Percentiles rank a stretch among this genome's conserved stretches.
phyloP scores from a whole-genome alignment of 129 eudicot species.

The Escallonia rubra region DNA sequence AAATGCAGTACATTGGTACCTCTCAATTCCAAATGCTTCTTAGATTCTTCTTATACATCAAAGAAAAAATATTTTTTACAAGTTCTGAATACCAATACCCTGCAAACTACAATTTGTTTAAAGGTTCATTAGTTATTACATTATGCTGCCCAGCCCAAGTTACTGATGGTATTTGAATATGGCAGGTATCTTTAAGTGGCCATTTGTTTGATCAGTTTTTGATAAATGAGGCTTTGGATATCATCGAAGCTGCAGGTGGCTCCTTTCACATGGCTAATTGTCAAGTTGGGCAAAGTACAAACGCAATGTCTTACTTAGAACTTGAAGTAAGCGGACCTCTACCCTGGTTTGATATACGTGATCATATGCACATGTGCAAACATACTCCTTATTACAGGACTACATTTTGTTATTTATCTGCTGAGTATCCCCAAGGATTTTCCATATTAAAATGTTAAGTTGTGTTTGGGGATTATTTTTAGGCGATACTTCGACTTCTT shows the following conservation, averaged over 20 bases:
- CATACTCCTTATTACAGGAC: too few relatives aligned
- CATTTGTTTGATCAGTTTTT: slow-evolving; percentile 91
- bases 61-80: not conserved
- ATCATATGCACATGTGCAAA: too few relatives aligned
- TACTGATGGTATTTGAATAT: slow-evolving; percentile 10
- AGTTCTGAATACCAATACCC: slow-evolving; percentile 2
- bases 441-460: too few relatives aligned
- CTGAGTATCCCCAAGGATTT: too few relatives aligned
- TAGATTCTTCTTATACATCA: not conserved
- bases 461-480: too few relatives aligned
- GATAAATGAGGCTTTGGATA: slow-evolving; percentile 91
- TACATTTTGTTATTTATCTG: too few relatives aligned
- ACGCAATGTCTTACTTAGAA: slow-evolving; percentile 79
- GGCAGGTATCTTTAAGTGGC: slow-evolving; percentile 93
- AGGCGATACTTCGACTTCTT: too few relatives aligned
- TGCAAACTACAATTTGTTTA: not conserved
- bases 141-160: not conserved
- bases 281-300: slow-evolving; percentile 80
- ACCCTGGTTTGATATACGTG: not conserved
- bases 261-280: slow-evolving; percentile 90
- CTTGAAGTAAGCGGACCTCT: slow-evolving; percentile 56
- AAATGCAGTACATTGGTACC: slow-evolving; percentile 63
- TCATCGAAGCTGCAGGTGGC: slow-evolving; percentile 96
- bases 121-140: slow-evolving; percentile 5
- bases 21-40: slow-evolving; percentile 11